Base-by-base conservation (phyloP, 1,284 basidiomycete genomes). In the Vanrija pseudolonga region DNA sequence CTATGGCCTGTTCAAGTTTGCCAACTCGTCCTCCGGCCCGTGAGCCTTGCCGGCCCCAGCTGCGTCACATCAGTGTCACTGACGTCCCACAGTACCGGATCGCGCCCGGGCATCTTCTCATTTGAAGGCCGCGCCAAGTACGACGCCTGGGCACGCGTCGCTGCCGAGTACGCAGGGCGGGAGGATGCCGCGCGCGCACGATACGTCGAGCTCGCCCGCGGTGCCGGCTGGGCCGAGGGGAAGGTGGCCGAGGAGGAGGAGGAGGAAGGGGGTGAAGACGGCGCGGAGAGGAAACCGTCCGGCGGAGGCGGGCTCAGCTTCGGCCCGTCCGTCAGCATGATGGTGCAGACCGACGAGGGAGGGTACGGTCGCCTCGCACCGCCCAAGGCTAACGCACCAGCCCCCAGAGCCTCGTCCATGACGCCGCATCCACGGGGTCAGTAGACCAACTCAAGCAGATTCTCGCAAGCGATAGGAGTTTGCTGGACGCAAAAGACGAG, bases 1-100 rank as follows among this genome's bases (percentile, higher is more conserved):
- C 12, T 95, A 95, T 74, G 88, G 88, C 40, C 78, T 92, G 53
- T 95, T 83, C 84, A 94, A 94, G 73, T 82, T 80, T 69, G 73
- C 89, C 22, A 88, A 84, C 7, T 80, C 64, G 0, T 50, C 41
- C 1, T 36, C 51, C 1, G 63, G 61, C 24, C 71, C 73, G 67
- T 69, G 46, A 55, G 70, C 63, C 7, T 19, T 12, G 9, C n/a
- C 19, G 17, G n/a, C 39, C n/a, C 9, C 20, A 36, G 7, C 14
- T 18, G 19, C 36, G 26, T 52, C 20, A 45, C 39, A 12, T n/a
- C n/a, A n/a, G n/a, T n/a, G n/a, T n/a, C n/a, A n/a, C n/a, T n/a
- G n/a, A n/a, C n/a, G n/a, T n/a, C n/a, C n/a, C 7, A 0, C 68
- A 80, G 14, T 66, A 61, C n/a, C 84, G 89, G 19, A 7, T 68